Conservation (phyloP, 345 rosid genomes). For the Reutealis trisperma region DNA sequence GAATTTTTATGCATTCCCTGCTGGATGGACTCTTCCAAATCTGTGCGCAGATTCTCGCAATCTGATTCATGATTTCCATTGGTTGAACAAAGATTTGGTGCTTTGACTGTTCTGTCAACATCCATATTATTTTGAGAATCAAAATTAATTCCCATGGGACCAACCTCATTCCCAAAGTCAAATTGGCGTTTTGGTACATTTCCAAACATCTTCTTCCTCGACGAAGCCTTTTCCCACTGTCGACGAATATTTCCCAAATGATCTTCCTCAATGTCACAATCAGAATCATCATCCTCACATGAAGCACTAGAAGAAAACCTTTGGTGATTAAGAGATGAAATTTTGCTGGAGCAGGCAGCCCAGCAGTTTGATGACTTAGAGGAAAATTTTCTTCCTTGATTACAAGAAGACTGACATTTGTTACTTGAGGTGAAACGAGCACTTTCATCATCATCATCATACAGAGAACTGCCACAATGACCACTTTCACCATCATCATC, state of each 20-base stretch:
- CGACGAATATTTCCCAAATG: slow-evolving; percentile 13
- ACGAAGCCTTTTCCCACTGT: slow-evolving; percentile 18
- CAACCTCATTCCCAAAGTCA: not conserved
- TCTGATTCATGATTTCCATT: not conserved
- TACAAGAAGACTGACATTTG: not conserved
- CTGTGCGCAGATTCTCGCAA: not conserved
- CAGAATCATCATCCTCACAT: slow-evolving; percentile 56
- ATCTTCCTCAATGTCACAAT: slow-evolving; percentile 53
- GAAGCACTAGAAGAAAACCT: slow-evolving; percentile 9
- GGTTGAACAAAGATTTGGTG: not conserved
- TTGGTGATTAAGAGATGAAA: not conserved
- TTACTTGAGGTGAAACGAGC: slow-evolving; percentile 1
- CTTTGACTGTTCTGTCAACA: not conserved
- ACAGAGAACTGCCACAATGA: not conserved
- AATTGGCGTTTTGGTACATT: not conserved
- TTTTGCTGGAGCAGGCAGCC: not conserved
- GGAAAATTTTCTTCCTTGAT: not conserved
- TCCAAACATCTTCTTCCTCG: slow-evolving; percentile 12
- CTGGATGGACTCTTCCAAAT: not conserved
- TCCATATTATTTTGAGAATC: not conserved
- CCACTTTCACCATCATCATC: slow-evolving; percentile 17
- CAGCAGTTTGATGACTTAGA: not conserved
- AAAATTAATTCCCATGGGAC: not conserved
- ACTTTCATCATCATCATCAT: not conserved
- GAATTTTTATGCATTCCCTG: not conserved